Evolutionary conservation across 2,329 filamentous ascomycete genomes (phyloP), one percentile per base, ranked within the genome.

Genomic region (Fonsecaea pedrosoi): DNA sequence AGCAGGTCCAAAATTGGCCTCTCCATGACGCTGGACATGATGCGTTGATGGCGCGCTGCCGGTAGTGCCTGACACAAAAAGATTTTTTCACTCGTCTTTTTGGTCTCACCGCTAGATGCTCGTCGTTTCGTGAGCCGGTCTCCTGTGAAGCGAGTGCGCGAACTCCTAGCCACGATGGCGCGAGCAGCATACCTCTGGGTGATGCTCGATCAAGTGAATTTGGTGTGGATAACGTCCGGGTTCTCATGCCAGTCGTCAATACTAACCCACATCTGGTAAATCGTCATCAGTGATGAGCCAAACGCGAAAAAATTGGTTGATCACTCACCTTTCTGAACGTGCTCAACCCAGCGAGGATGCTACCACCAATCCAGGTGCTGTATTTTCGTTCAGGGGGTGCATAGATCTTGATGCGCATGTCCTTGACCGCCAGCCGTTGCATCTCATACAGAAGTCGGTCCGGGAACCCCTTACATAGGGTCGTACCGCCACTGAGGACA

Each of bases 181-280:
- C 13, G 38, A 40, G 35, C 10, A 37, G 45, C 25, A 40, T 34
- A 10, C 15, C 30, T 30, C 48, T 25, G 21, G 59, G 34, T 37
- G 40, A 53, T 45, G 25, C n/a, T 55, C 35, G 8, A 48, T 79
- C 85, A 97, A 75, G 92, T 94, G 80, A 98, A 97, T 81, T 97
- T 98, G 76, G 92, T 95, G 81, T 98, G 94, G 77, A 99, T 98
- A 75, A 99, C 95, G 77, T 99, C 94, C 18, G 95, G 95, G 78
- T 99, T 97, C 85, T 99, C 95, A 79, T 99, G 95, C 95, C 95
- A 99, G 84, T 99, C 95, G 77, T 98, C 95, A 77, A 97, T 94
- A 81, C 93, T 97, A 76, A 99, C 95, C 93, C 95, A 98, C 95
- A 99, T 99, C 94, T 97, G 78, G 65, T 69, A 9, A 32, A 32